Percentiles rank a stretch among this genome's conserved stretches.
Evolutionary conservation across 75 land plant species (phyloP).

Genomic region (Ceratopteris richardii): DNA sequence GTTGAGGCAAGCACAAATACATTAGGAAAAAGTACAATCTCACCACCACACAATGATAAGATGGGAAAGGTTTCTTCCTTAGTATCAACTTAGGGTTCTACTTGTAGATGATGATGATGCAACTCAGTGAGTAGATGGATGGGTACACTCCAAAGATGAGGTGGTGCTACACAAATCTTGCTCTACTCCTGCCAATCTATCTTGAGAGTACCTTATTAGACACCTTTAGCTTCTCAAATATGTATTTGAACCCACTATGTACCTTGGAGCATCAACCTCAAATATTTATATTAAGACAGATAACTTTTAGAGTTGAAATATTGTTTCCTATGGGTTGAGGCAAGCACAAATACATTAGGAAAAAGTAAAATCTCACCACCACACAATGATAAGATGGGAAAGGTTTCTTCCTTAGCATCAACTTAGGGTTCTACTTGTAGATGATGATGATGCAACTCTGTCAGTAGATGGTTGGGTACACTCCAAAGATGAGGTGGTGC

Average conservation of each 20-base stretch:
- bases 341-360: constrained; percentile 1
- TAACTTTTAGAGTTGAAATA: too few relatives aligned
- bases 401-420: constrained; percentile 65
- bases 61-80: constrained; percentile 84
- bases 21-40: constrained; percentile 22
- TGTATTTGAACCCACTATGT: too few relatives aligned
- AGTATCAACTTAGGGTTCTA: constrained; percentile 59
- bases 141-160: too few relatives aligned
- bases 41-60: constrained; percentile 32
- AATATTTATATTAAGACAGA: too few relatives aligned
- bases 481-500: too few relatives aligned
- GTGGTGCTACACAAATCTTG: too few relatives aligned
- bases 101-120: constrained; percentile 92
- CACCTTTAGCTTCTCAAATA: too few relatives aligned
- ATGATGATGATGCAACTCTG: constrained; percentile 86
- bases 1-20: not conserved
- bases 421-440: constrained; percentile 76
- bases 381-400: constrained; percentile 58
- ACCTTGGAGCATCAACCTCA: too few relatives aligned
- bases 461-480: too few relatives aligned
- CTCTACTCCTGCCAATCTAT: too few relatives aligned
- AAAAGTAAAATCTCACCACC: constrained; percentile 33
- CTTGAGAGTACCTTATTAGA: too few relatives aligned
- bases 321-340: not conserved
- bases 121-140: too few relatives aligned